Evolutionary conservation across 163 green algal genomes (phyloP).

Genomic region (Prototheca wickerhamii): DNA sequence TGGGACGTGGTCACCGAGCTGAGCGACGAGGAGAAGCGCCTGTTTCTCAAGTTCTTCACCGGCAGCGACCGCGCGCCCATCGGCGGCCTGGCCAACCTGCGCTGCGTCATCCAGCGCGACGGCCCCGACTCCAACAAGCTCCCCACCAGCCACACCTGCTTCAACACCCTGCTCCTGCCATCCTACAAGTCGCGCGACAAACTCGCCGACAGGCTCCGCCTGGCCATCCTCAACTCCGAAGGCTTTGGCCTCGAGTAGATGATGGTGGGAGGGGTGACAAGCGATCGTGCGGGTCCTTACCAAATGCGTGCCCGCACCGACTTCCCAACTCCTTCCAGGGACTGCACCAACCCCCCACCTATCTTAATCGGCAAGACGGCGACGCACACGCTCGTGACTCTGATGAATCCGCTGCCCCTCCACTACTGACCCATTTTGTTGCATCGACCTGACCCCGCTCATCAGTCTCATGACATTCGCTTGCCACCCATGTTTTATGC

Average conservation of each 20-base stretch:
- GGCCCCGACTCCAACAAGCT: conserved; percentile 76
- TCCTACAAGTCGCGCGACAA: conserved; percentile 65
- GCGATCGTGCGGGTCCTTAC: too few relatives aligned
- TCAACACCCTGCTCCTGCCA: conserved; percentile 93
- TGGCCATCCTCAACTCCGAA: conserved; percentile 90
- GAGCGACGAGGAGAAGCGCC: conserved; percentile 63
- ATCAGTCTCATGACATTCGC: too few relatives aligned
- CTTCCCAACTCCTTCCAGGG: too few relatives aligned
- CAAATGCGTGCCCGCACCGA: too few relatives aligned
- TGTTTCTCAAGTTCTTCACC: conserved; percentile 95
- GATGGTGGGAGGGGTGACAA: neutral
- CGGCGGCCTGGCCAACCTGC: conserved; percentile 77
- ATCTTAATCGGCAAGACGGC: too few relatives aligned
- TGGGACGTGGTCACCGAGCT: conserved; percentile 73
- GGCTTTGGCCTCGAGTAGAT: conserved; percentile 84
- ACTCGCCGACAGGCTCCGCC: conserved; percentile 59
- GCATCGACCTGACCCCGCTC: too few relatives aligned
- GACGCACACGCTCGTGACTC: too few relatives aligned
- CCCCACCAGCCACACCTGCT: conserved; percentile 90
- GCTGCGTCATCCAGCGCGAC: conserved; percentile 62
- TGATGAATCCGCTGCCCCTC: too few relatives aligned
- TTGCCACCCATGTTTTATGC: too few relatives aligned
- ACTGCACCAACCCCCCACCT: too few relatives aligned
- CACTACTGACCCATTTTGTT: too few relatives aligned
- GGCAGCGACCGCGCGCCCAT: conserved; percentile 79